Conservation (phyloP, 2,329 filamentous ascomycete genomes). For the Penicillium sp. region DNA sequence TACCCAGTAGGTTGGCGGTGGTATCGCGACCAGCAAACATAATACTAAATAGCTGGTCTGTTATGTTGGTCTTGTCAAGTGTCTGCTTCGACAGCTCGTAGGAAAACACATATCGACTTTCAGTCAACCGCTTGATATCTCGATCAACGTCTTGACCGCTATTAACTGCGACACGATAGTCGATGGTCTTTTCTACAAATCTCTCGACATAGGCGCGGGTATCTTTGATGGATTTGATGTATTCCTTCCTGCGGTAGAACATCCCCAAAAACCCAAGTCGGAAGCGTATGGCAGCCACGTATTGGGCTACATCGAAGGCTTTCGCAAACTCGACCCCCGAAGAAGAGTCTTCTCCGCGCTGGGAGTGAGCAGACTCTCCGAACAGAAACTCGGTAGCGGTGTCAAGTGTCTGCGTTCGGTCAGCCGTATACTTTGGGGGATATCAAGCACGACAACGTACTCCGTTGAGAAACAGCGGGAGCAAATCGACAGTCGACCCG, state of each 20-base stretch:
- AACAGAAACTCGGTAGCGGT: constrained; percentile 82
- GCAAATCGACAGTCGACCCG: constrained; percentile 28
- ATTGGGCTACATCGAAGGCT: constrained; percentile 33
- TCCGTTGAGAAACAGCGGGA: constrained; percentile 26
- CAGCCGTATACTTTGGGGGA: not conserved
- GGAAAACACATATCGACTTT: constrained; percentile 47
- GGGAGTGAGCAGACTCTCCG: constrained; percentile 57
- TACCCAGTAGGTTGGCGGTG: constrained; percentile 46
- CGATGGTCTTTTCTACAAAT: constrained; percentile 44
- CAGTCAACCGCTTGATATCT: constrained; percentile 9
- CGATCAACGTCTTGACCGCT: constrained; percentile 19
- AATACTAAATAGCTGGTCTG: constrained; percentile 50
- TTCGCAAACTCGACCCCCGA: constrained; percentile 18
- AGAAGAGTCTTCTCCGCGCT: constrained; percentile 35
- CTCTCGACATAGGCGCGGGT: constrained; percentile 31
- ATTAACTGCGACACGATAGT: constrained; percentile 21
- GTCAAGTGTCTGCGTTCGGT: constrained; percentile 61
- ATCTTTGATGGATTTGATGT: constrained; percentile 23
- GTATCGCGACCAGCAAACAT: constrained; percentile 55
- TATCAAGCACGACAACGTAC: not conserved
- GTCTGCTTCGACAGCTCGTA: constrained; percentile 48
- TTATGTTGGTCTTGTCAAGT: constrained; percentile 44
- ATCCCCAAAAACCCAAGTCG: constrained; percentile 18
- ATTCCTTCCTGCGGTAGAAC: constrained; percentile 19
- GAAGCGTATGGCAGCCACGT: constrained; percentile 19